Percentiles rank a stretch among this genome's conserved stretches.
These are phyloP conservation scores for Boletus sp. DNA, from an alignment of 768 basidiomycete genomes.

Conservation along the genomic window DNA sequence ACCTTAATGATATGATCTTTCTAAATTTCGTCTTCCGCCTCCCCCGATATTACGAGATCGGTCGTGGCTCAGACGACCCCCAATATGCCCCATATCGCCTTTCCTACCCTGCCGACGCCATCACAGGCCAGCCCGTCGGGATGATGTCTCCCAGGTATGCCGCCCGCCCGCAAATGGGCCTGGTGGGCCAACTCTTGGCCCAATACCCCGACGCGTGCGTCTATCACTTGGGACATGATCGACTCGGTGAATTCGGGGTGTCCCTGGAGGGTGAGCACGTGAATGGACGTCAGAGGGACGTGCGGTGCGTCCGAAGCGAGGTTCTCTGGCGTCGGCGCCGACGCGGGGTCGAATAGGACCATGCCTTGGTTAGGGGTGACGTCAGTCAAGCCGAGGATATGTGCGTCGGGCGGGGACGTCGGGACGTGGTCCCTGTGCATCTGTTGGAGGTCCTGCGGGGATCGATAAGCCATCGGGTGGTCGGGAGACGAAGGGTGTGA, in stretches of 20 bases:
- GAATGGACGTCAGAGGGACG: constrained; percentile 48
- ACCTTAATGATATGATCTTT: constrained; percentile 15
- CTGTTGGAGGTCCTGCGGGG: constrained; percentile 66
- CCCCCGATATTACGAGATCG: too few relatives aligned
- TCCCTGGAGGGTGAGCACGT: constrained; percentile 82
- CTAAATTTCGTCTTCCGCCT: background rate
- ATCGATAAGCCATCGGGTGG: background rate
- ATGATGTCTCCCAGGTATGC: constrained; percentile 26
- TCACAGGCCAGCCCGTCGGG: constrained; percentile 39
- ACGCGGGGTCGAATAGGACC: constrained; percentile 43
- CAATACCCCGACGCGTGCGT: constrained; percentile 52
- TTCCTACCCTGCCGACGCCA: constrained; percentile 43
- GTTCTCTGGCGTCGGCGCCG: background rate
- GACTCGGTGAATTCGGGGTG: constrained; percentile 84
- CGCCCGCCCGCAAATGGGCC: constrained; percentile 33
- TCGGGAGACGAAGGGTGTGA: background rate
- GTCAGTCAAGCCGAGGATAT: constrained; percentile 64
- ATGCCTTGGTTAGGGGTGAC: constrained; percentile 70
- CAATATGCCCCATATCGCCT: constrained; percentile 44
- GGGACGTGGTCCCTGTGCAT: constrained; percentile 92
- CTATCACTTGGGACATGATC: constrained; percentile 56
- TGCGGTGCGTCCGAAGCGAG: constrained; percentile 11
- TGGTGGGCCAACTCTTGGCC: constrained; percentile 42
- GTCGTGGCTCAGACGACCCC: constrained; percentile 32
- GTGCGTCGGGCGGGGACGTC: constrained; percentile 45